These are phyloP conservation scores for Laguncularia racemosa DNA, from an alignment of 345 rosid species.

Conservation along the genomic window DNA sequence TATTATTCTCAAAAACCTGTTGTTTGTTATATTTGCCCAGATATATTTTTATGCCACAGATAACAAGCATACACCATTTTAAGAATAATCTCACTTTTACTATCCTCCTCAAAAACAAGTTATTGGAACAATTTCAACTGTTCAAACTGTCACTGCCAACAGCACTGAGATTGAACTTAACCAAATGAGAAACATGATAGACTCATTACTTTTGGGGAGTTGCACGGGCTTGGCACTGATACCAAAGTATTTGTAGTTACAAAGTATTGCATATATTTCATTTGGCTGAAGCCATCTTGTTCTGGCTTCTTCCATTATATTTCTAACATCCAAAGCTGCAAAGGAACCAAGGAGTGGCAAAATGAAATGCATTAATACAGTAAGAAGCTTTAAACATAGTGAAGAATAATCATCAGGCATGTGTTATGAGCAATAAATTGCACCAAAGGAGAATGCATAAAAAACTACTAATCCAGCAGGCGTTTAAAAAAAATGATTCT, in stretches of 20 bases:
- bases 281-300: conserved; percentile 96
- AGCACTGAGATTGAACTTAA: not conserved
- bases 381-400: not conserved
- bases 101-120: not conserved
- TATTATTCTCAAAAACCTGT: too few species aligned
- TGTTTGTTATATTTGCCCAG: too few species aligned
- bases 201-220: conserved; percentile 65
- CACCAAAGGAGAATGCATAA: too few species aligned
- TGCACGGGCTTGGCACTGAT: conserved; percentile 75
- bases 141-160: not conserved
- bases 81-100: too few species aligned
- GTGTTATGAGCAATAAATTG: too few species aligned
- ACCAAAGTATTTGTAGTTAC: conserved; percentile 59
- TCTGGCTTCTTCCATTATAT: conserved; percentile 66
- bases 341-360: conserved; percentile 9
- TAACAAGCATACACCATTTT: too few species aligned
- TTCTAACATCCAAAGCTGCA: conserved; percentile 71
- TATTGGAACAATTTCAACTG: not conserved
- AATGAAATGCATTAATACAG: conserved; percentile 2
- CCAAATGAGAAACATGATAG: not conserved
- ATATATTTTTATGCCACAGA: too few species aligned
- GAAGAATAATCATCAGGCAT: too few species aligned
- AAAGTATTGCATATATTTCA: conserved; percentile 81
- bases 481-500: too few species aligned
- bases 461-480: too few species aligned